Conservation (phyloP, 202 grass and related monocot genomes). For the Hordeum pubiflorum region DNA sequence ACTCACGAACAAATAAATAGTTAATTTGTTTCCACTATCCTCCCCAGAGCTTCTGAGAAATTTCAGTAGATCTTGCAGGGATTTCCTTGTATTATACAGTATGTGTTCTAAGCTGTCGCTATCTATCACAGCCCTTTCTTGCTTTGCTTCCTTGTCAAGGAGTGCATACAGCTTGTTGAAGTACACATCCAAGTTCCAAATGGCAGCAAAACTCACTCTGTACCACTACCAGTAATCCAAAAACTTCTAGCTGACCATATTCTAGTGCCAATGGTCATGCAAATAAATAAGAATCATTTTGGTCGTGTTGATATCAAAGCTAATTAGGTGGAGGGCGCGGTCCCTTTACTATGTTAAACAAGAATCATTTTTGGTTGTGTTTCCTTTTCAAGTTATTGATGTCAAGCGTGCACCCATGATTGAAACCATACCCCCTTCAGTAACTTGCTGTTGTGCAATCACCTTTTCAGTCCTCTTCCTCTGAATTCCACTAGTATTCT, state of each 20-base stretch:
- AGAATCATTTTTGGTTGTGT: too few species aligned
- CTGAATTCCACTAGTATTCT: background rate
- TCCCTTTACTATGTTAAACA: too few species aligned
- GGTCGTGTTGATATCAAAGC: too few species aligned
- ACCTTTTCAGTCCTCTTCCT: background rate
- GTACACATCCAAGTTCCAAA: background rate
- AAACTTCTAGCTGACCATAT: background rate
- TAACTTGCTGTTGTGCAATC: background rate
- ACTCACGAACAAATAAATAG: background rate
- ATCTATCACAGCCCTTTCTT: background rate
- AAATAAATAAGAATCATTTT: too few species aligned
- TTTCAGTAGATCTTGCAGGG: background rate
- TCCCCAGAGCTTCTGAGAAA: background rate
- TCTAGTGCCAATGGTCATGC: background rate
- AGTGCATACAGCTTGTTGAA: background rate
- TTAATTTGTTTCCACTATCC: background rate
- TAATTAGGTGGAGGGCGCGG: too few species aligned
- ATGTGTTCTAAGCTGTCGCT: background rate
- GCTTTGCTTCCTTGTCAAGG: slow-evolving; percentile 22
- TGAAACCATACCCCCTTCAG: slow-evolving; percentile 13
- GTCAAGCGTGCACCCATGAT: too few species aligned
- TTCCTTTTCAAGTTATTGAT: too few species aligned
- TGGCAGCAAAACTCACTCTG: background rate
- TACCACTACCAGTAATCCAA: background rate
- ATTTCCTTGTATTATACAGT: background rate